Evolutionary conservation across 371 early-diverging fungal species (phyloP).

Genomic region (Chytridium lagenaria): DNA sequence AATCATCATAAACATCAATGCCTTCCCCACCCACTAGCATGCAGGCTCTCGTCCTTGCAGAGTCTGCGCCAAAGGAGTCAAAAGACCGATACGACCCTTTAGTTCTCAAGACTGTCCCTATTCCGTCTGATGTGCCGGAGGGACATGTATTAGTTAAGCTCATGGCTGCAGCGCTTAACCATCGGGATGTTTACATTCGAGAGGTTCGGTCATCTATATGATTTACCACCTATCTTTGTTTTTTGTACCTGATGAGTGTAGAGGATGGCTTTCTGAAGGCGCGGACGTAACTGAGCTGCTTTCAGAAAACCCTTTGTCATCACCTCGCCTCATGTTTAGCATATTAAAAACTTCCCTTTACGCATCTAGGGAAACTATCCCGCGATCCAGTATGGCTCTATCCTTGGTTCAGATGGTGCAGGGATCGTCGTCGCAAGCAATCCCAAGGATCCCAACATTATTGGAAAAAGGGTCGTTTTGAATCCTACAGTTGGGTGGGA

Average conservation of each 20-base stretch:
- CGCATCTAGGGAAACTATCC: constrained; percentile 44
- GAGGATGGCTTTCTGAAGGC: too few relatives aligned
- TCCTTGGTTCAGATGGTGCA: constrained; percentile 68
- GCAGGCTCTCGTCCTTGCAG: constrained; percentile 10
- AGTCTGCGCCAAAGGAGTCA: not conserved
- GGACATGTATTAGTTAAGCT: constrained; percentile 62
- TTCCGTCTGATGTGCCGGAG: not conserved
- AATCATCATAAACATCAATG: too few relatives aligned
- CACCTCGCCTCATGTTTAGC: not conserved
- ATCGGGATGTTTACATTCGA: constrained; percentile 72
- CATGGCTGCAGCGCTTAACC: constrained; percentile 73
- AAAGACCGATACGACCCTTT: constrained; percentile 27
- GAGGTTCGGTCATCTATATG: constrained; percentile 47
- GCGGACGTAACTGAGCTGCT: too few relatives aligned
- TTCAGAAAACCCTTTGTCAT: not conserved
- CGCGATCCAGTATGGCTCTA: constrained; percentile 54
- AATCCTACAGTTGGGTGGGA: constrained; percentile 67
- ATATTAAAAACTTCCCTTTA: not conserved
- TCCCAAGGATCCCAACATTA: not conserved
- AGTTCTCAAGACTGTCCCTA: not conserved
- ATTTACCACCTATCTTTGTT: too few relatives aligned
- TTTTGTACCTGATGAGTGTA: too few relatives aligned
- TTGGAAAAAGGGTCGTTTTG: constrained; percentile 59
- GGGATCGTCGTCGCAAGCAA: constrained; percentile 51
- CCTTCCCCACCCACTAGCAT: constrained; percentile 1